Percentiles rank a stretch among this genome's conserved stretches.
Conservation (phyloP, 1,284 basidiomycete species). For the Tylopilus orsonianus region DNA sequence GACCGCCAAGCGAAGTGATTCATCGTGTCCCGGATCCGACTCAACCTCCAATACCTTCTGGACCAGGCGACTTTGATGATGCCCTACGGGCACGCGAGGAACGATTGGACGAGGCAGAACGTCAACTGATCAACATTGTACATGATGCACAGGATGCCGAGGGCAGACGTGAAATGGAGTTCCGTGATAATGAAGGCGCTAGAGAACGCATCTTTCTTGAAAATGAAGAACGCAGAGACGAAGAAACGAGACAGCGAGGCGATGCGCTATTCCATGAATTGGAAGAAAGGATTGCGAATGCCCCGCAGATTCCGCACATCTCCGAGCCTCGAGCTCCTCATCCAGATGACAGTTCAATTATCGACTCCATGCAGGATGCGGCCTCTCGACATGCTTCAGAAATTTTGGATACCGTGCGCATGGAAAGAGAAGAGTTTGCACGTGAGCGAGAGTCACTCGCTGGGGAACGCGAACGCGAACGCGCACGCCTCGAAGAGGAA, state of each 20-base stretch:
- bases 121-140: constrained; percentile 45
- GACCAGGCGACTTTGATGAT: constrained; percentile 37
- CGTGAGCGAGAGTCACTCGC: constrained; percentile 52
- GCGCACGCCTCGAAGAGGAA: constrained; percentile 48
- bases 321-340: constrained; percentile 22
- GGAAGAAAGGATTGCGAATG: constrained; percentile 38
- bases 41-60: constrained; percentile 1
- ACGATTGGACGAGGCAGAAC: constrained; percentile 55
- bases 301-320: constrained; percentile 23
- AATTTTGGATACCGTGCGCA: constrained; percentile 54
- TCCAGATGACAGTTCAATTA: constrained; percentile 30
- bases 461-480: constrained; percentile 50
- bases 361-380: constrained; percentile 48
- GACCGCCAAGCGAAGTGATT: constrained; percentile 28
- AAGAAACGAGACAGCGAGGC: constrained; percentile 49
- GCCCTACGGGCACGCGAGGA: constrained; percentile 53
- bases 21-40: constrained; percentile 25
- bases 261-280: constrained; percentile 52
- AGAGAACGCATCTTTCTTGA: constrained; percentile 61
- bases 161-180: constrained; percentile 57
- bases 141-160: constrained; percentile 56
- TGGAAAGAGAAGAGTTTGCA: constrained; percentile 58
- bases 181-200: constrained; percentile 62
- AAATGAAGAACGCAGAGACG: constrained; percentile 54
- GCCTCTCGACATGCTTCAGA: constrained; percentile 54